Conservation (phyloP, 768 basidiomycete genomes). For the Trametes meyenii region DNA sequence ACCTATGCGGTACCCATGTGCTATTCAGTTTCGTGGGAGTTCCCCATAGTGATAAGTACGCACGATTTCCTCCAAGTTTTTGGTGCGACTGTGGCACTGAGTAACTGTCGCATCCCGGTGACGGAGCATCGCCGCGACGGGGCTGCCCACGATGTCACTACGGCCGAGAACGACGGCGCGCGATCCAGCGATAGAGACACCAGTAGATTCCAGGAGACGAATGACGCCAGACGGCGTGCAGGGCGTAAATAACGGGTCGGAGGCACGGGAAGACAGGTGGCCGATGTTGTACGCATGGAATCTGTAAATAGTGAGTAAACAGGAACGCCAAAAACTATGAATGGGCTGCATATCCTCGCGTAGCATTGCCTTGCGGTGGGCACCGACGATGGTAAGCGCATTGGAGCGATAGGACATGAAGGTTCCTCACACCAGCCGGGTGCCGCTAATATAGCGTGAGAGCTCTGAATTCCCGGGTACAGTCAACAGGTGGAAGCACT, state of each 20-base stretch:
- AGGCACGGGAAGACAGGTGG: conserved; percentile 87
- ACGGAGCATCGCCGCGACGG: conserved; percentile 88
- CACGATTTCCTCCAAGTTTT: conserved; percentile 79
- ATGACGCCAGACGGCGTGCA: conserved; percentile 96
- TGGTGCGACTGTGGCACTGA: conserved; percentile 93
- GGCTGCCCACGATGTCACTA: conserved; percentile 97
- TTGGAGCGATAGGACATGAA: too few relatives aligned
- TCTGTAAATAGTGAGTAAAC: conserved; percentile 41
- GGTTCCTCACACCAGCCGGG: too few relatives aligned
- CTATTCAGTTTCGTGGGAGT: too few relatives aligned
- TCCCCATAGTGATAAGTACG: conserved; percentile 31
- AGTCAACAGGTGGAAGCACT: too few relatives aligned
- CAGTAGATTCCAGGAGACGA: conserved; percentile 86
- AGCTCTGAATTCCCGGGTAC: too few relatives aligned
- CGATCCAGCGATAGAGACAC: conserved; percentile 72
- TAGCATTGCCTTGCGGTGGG: too few relatives aligned
- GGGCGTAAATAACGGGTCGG: conserved; percentile 87
- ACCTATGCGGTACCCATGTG: conserved; percentile 49
- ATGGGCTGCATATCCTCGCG: too few relatives aligned
- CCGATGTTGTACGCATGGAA: conserved; percentile 99
- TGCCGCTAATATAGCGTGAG: too few relatives aligned
- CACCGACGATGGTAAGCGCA: too few relatives aligned
- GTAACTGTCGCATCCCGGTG: conserved; percentile 95
- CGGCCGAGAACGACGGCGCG: conserved; percentile 93
- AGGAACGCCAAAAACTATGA: background rate